phyloP scores from a whole-genome alignment of 2,329 filamentous ascomycete species.

The Ophiostoma perfectum region DNA sequence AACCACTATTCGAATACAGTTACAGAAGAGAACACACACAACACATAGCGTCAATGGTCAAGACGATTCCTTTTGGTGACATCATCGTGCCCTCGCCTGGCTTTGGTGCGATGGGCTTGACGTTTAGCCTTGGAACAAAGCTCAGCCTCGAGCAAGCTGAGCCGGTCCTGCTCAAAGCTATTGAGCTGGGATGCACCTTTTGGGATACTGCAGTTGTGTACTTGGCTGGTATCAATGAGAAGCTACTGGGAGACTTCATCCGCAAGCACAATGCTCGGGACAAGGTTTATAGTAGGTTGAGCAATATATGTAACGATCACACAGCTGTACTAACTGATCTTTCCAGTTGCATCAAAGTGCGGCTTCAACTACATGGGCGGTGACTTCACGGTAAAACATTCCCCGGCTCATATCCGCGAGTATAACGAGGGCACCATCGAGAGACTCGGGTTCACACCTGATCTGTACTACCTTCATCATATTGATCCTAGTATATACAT shows the following conservation, averaged over 20 bases:
- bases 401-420: background rate
- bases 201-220: slow-evolving; percentile 25
- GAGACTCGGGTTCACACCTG: background rate
- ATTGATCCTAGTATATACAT: background rate
- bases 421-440: background rate
- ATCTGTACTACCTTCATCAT: background rate
- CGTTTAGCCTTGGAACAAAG: slow-evolving; percentile 14
- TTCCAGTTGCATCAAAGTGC: background rate
- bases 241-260: slow-evolving; percentile 1
- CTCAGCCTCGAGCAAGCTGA: slow-evolving; percentile 19
- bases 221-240: slow-evolving; percentile 30
- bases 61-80: slow-evolving; percentile 38
- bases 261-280: slow-evolving; percentile 1
- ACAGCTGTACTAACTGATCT: background rate
- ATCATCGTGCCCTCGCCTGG: slow-evolving; percentile 39
- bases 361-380: background rate
- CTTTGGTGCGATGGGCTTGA: slow-evolving; percentile 45
- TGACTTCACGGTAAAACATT: background rate
- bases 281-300: background rate
- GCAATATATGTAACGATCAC: no score
- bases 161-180: slow-evolving; percentile 22
- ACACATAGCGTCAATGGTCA: slow-evolving; percentile 33
- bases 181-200: slow-evolving; percentile 23
- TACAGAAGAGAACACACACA: background rate
- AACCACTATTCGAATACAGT: background rate